Percentiles rank a stretch among this genome's conserved stretches.
Evolutionary conservation across 768 basidiomycete species (phyloP).

Genomic region (Tulasnella calospora): DNA sequence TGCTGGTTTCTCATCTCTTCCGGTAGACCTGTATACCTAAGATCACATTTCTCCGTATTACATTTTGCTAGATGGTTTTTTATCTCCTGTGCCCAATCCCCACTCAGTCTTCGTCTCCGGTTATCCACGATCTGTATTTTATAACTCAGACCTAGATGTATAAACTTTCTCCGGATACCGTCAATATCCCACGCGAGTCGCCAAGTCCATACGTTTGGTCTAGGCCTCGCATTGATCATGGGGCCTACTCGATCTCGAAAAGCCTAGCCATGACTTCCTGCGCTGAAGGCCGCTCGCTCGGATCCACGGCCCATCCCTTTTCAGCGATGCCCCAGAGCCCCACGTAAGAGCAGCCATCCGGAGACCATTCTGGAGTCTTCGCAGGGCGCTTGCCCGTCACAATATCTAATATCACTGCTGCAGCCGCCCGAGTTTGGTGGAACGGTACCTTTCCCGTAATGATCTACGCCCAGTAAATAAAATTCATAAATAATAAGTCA

Average conservation of each 20-base stretch:
- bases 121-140: neutral
- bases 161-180: neutral
- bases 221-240: neutral
- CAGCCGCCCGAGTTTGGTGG: neutral
- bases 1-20: neutral
- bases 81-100: neutral
- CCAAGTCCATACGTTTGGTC: neutral
- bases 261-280: slow-evolving; percentile 12
- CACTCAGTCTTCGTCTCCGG: neutral
- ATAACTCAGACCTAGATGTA: neutral
- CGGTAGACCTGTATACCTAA: neutral
- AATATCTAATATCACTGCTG: neutral
- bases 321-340: slow-evolving; percentile 15
- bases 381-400: slow-evolving; percentile 12
- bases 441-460: slow-evolving; percentile 18
- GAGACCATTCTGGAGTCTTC: slow-evolving; percentile 6
- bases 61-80: neutral
- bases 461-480: neutral
- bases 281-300: slow-evolving; percentile 1
- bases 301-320: neutral
- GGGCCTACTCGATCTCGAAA: slow-evolving; percentile 1
- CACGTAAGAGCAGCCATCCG: slow-evolving; percentile 15
- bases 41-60: neutral
- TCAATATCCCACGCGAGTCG: neutral
- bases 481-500: neutral